These are phyloP conservation scores for Plantago elongata DNA, from an alignment of 257 asterid genomes.

Conservation along the genomic window DNA sequence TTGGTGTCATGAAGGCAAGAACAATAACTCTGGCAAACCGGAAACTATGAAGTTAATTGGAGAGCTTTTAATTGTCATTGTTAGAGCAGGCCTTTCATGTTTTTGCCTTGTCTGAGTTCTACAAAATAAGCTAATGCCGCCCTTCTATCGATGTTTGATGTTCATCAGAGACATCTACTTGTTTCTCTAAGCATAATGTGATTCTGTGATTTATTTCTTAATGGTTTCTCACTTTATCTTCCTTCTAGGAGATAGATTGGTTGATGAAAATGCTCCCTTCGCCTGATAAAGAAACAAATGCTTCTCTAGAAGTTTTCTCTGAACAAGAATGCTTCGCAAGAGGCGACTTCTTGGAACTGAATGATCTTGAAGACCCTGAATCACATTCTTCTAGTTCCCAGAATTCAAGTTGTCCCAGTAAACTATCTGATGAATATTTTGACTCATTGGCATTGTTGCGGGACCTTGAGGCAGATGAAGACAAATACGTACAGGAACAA, in stretches of 20 bases:
- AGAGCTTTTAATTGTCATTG: too few relatives aligned
- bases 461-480: constrained; percentile 36
- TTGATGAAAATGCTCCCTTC: constrained; percentile 20
- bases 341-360: constrained; percentile 55
- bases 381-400: constrained; percentile 56
- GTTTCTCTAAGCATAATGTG: background rate
- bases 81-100: too few relatives aligned
- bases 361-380: constrained; percentile 39
- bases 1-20: too few relatives aligned
- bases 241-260: constrained; percentile 19
- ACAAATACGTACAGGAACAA: constrained; percentile 13
- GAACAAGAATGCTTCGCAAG: constrained; percentile 28
- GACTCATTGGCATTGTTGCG: constrained; percentile 38
- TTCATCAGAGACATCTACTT: background rate
- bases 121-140: too few relatives aligned
- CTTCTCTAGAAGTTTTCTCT: constrained; percentile 9
- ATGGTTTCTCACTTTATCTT: background rate
- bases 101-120: too few relatives aligned
- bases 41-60: too few relatives aligned
- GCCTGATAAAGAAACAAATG: constrained; percentile 23
- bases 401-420: constrained; percentile 52
- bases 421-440: constrained; percentile 52
- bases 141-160: background rate
- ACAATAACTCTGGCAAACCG: too few relatives aligned
- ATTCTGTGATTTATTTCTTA: too few relatives aligned